A percentile compares a stretch with the other conserved stretches of the same genome.
These are phyloP conservation scores for Suaeda aralocaspica DNA, from an alignment of 148 eudicot species.

Conservation along the genomic window DNA sequence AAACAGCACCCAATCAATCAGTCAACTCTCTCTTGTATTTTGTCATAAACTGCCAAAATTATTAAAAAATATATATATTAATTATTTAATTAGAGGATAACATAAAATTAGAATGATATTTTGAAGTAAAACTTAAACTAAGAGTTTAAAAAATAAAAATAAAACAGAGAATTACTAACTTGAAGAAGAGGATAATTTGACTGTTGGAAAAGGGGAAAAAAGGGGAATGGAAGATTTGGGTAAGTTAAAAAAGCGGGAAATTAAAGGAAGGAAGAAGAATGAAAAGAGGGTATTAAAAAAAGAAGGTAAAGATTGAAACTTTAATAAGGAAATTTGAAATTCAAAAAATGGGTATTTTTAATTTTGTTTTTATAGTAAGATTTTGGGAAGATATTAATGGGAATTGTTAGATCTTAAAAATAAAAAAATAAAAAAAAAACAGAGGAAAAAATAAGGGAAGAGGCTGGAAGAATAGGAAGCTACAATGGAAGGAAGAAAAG, in stretches of 20 bases:
- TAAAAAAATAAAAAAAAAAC: too few species aligned
- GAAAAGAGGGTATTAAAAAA: not conserved
- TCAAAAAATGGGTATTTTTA: conserved; percentile 5
- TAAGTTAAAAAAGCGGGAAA: conserved; percentile 23
- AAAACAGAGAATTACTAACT: conserved; percentile 10
- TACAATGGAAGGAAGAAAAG: not conserved
- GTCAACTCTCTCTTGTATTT: not conserved
- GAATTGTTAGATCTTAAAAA: not conserved
- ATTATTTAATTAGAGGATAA: not conserved
- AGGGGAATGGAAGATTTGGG: not conserved
- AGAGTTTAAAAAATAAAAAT: not conserved
- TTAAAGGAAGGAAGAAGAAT: not conserved
- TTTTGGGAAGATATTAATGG: conserved; percentile 3
- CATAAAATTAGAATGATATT: not conserved
- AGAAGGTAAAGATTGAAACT: conserved; percentile 8
- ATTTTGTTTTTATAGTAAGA: not conserved
- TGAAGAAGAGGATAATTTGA: not conserved
- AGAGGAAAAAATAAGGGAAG: conserved; percentile 9
- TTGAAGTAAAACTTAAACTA: too few species aligned
- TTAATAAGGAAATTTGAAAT: conserved; percentile 30
- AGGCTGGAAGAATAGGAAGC: conserved; percentile 14
- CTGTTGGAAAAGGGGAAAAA: not conserved
- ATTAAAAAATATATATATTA: too few species aligned
- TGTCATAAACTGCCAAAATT: conserved; percentile 11
- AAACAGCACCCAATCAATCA: conserved; percentile 18